phyloP scores from a whole-genome alignment of 140 eudicot genomes.

The Eryngium alpinum region DNA sequence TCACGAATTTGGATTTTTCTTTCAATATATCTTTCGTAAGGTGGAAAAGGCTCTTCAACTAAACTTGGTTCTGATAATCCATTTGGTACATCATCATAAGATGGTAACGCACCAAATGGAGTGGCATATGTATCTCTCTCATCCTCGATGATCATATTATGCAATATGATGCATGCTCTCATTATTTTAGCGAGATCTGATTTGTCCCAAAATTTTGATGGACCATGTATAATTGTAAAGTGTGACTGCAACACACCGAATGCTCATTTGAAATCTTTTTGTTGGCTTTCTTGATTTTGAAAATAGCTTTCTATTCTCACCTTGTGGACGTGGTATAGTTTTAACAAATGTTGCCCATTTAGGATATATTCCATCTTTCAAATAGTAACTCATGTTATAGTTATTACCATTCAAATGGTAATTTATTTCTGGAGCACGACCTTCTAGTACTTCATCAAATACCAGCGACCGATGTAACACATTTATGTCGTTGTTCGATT shows the following conservation, averaged over 20 bases:
- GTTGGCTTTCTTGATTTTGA: neutral
- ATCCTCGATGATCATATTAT: neutral
- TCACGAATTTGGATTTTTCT: too few relatives aligned
- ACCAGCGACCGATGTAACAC: neutral
- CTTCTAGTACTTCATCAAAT: neutral
- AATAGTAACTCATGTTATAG: neutral
- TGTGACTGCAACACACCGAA: neutral
- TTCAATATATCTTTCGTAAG: neutral
- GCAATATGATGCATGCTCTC: neutral
- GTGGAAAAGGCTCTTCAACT: neutral
- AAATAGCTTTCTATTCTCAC: neutral
- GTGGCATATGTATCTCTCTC: neutral
- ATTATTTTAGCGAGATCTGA: neutral
- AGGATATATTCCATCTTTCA: neutral
- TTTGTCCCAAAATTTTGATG: neutral
- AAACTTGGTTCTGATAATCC: neutral
- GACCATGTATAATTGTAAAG: neutral
- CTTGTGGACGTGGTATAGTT: neutral
- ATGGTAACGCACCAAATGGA: neutral
- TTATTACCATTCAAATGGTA: neutral
- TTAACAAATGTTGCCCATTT: neutral
- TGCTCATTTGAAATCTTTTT: neutral
- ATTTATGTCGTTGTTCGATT: neutral
- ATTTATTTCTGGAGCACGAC: neutral
- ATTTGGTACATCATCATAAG: neutral